These are phyloP conservation scores for Mytilinidion resinicola DNA, from an alignment of 495 filamentous ascomycete genomes.

Conservation along the genomic window DNA sequence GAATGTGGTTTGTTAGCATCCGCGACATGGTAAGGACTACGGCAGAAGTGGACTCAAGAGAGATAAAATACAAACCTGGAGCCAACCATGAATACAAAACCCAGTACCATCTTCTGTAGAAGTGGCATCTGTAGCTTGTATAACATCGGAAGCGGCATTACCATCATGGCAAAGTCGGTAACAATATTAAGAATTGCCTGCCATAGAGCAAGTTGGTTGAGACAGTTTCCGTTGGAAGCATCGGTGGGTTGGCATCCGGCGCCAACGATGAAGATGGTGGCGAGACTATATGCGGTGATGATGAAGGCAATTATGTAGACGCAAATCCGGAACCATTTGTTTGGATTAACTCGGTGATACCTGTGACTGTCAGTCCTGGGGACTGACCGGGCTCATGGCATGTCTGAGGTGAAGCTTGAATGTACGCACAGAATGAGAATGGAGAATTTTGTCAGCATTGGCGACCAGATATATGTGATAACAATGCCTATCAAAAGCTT, in stretches of 20 bases:
- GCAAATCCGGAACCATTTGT: background rate
- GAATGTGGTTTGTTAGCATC: background rate
- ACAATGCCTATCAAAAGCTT: background rate
- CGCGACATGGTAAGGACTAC: background rate
- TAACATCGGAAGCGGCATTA: conserved; percentile 6
- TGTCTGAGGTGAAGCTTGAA: background rate
- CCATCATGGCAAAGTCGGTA: conserved; percentile 4
- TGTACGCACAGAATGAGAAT: background rate
- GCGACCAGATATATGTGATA: background rate
- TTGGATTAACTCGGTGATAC: background rate
- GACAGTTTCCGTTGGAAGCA: background rate
- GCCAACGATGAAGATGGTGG: background rate
- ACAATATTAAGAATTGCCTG: conserved; percentile 7
- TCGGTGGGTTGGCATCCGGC: background rate
- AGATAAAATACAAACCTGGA: background rate
- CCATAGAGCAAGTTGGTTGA: background rate
- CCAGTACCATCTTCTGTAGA: conserved; percentile 6
- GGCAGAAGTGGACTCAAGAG: background rate
- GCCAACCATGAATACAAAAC: conserved; percentile 11
- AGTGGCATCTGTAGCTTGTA: background rate
- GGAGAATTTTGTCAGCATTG: background rate
- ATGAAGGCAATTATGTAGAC: background rate
- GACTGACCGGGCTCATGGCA: no score
- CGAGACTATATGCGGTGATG: background rate
- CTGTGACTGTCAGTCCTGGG: background rate